Conservation (phyloP, 305 asterid genomes). For the Solanum hybrid region DNA sequence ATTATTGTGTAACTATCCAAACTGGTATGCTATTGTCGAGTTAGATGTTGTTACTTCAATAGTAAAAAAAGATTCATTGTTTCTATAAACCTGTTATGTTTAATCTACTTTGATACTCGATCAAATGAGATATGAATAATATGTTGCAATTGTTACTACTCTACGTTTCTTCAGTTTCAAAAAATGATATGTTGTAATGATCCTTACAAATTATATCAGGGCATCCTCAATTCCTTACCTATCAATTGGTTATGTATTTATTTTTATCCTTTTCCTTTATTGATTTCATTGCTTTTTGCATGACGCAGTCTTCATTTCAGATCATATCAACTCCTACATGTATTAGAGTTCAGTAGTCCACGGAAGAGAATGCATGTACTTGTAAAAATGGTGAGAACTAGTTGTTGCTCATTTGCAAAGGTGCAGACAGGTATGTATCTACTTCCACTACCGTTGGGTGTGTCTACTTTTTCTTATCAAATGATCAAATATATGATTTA, state of each 20-base stretch:
- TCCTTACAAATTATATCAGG: neutral
- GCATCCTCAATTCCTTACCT: too few relatives aligned
- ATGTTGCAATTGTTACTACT: neutral
- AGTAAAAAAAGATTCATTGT: neutral
- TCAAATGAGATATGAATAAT: neutral
- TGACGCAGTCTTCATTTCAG: constrained; percentile 29
- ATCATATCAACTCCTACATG: constrained; percentile 64
- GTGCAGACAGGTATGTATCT: constrained; percentile 74
- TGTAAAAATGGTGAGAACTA: constrained; percentile 50
- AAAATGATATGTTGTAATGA: neutral
- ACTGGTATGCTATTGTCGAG: neutral
- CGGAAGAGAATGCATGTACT: constrained; percentile 90
- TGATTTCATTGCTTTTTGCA: neutral
- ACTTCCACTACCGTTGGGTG: neutral
- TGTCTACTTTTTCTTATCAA: constrained; percentile 7
- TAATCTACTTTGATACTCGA: neutral
- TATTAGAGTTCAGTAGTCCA: constrained; percentile 87
- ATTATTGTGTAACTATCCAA: too few relatives aligned
- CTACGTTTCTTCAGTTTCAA: too few relatives aligned
- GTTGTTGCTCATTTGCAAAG: constrained; percentile 78
- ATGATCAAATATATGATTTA: neutral
- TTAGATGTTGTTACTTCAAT: neutral
- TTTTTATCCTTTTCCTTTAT: neutral
- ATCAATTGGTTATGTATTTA: neutral
- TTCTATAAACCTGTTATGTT: neutral